Evolutionary conservation across 2,329 filamentous ascomycete genomes (phyloP), one percentile per base, ranked within the genome.

Genomic region (Penicillium concentricum): DNA sequence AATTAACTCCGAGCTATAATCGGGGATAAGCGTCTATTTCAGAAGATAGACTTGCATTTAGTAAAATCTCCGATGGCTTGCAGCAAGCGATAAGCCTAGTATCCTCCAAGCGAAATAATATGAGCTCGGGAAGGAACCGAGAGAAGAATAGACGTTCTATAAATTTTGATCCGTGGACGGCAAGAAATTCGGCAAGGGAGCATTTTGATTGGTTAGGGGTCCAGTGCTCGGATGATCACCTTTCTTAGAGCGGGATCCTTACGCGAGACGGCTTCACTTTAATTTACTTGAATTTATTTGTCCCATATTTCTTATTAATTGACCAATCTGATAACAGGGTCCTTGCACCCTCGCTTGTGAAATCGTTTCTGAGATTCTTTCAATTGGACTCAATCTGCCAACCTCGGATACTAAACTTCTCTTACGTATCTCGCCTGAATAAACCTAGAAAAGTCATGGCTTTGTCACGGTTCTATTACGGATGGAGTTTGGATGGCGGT

Each of bases 221-320:
- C 42, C 47, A 53, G 64, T 61, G 61, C 63, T 66, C 62, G 60
- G 66, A 67, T 65, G 59, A 51, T 49, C 61, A 60, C 61, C 65
- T 70, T 72, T 65, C 71, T 73, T 47, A 70, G 69, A 72, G 67
- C 61, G 70, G 71, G 70, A 73, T 69, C 58, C 63, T 68, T 74
- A 73, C 63, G 71, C 72, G 72, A 74, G 69, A 43, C 50, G 57
- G 50, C 50, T 59, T 58, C 55, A 58, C 44, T 54, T 44, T 56
- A 32, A 32, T 32, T 32, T 32, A 32, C 30, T 45, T 34, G 38
- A 51, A 45, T 56, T 46, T 41, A 43, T 18, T 44, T 35, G 39
- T 44, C 32, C 48, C 54, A 56, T 54, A 35, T 42, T 42, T 39
- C 42, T 51, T 42, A 24, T 32, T 56, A 49, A 35, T 22, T 18